Base-by-base conservation (phyloP, 768 basidiomycete species). In the Multifurca ochricompacta region DNA sequence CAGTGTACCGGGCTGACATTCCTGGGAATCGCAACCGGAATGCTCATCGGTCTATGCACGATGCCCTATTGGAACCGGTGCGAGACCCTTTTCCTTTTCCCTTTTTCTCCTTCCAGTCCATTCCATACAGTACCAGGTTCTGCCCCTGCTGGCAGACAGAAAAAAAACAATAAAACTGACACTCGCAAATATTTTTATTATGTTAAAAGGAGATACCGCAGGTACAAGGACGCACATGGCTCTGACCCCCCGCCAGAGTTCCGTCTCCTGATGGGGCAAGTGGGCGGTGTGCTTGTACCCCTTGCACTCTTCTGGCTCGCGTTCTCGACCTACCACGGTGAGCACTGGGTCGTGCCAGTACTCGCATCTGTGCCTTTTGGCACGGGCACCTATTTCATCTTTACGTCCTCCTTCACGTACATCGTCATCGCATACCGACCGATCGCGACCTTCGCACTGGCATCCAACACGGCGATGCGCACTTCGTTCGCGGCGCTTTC, bases 231-330 rank as follows among this genome's bases (percentile, higher is more conserved):
- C 13, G 68, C 69, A 44, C 63, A 77, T 57, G 68, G 69, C 16
- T 77, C 75, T 3, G 63, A 68, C 37, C 74, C 82, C 0, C 83
- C 85, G 1, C 82, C 85, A 0, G 87, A 91, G 67, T 71, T 74
- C 9, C 74, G 79, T 8, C 77, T 90, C 3, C 63, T 80, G 48
- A 81, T 83, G 73, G 86, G 82, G 6, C 74, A 85, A 68, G 68
- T 77, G 3, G 88, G 86, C n/a, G 86, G 73, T 1, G 65, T 88
- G 18, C 72, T 83, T 10, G 79, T 80, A 7, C 83, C 87, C 1
- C 59, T 85, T 39, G 74, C 74, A 16, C 69, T 82, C 1, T 78
- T 78, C 65, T 74, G 76, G 67, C 73, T 82, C 48, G 80, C 79
- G 3, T 79, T 79, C 58, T 80, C 79, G 1, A 77, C 75, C 3